Base-by-base conservation (phyloP, 139 green algal genomes). In the Picochlorum sp. region DNA sequence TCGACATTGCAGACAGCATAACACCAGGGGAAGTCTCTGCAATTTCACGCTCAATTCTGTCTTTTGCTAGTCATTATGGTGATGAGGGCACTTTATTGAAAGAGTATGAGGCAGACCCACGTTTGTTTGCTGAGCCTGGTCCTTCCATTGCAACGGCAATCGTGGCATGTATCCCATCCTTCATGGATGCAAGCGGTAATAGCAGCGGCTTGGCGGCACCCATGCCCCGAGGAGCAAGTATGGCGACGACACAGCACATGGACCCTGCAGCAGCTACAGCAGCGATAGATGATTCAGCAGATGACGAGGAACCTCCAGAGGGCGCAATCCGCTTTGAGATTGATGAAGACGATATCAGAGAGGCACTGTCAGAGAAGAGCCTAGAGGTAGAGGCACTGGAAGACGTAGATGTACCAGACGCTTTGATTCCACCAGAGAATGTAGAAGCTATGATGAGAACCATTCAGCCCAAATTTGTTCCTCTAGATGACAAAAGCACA, bases 111-210 rank as follows among this genome's bases (percentile, higher is more conserved):
- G 33, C 41, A 5, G 61, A 67, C 30, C 58, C 66, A 30, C 59
- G 52, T 8, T 25, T 26, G 16, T 85, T 74, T 69, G 69, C 67
- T n/a, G 40, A 32, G 20, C 72, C 68, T 12, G 80, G 77, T 24
- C 80, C 81, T 24, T 79, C 72, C 4, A 66, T 68, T 31, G 74
- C 84, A 33, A 96, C 92, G 26, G 83, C 81, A 55, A 83, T 97
- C 39, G 81, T 98, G 14, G 85, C 86, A 3, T 97, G 92, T 77
- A 68, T 97, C 4, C 93, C 93, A 7, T 75, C 79, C n/a, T 91
- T 84, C 53, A 84, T 83, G 55, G 78, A 84, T 44, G 69, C 68
- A 29, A 73, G 52, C 40, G 78, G 78, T 25, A 55, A 81, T 55
- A 69, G 55, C 67, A 74, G 57, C 31, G 75, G 75, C 35, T n/a